phyloP scores from a whole-genome alignment of 1,284 basidiomycete genomes.

The Rhodotorula sp. region DNA sequence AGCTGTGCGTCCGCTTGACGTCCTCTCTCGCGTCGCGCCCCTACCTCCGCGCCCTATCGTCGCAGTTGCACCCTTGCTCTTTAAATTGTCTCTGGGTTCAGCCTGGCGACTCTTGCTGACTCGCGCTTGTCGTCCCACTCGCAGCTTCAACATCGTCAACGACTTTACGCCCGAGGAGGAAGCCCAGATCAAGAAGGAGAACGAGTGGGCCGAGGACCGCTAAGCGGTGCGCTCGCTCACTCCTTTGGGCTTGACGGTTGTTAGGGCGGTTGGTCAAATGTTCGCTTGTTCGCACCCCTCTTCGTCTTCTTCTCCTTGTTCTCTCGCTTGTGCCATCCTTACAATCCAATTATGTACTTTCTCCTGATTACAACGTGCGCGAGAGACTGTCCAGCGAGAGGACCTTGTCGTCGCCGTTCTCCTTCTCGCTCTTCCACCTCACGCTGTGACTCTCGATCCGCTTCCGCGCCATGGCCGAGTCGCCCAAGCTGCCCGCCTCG shows the following conservation, averaged over 20 bases:
- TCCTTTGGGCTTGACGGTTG: not conserved
- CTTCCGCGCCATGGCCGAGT: slow-evolving; percentile 8
- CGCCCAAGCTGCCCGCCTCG: not conserved
- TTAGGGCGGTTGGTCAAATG: too few relatives aligned
- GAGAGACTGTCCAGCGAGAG: too few relatives aligned
- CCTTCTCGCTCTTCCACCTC: not conserved
- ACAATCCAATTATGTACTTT: too few relatives aligned
- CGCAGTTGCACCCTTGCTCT: not conserved
- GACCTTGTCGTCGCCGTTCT: not conserved
- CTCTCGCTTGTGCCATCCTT: not conserved
- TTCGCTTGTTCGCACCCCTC: not conserved
- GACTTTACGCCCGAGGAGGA: slow-evolving; percentile 99
- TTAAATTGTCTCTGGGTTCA: too few relatives aligned
- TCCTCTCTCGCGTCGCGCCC: too few relatives aligned
- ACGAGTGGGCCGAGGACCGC: slow-evolving; percentile 62
- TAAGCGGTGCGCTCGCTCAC: not conserved
- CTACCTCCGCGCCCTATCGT: not conserved
- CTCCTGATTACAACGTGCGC: too few relatives aligned
- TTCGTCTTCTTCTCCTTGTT: not conserved
- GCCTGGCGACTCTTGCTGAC: not conserved
- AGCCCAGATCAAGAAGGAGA: slow-evolving; percentile 99
- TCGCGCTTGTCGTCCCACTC: not conserved
- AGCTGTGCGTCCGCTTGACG: slow-evolving; percentile 60
- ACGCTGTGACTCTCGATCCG: not conserved
- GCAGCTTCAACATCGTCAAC: slow-evolving; percentile 57